These are phyloP conservation scores for Hortaea sp. DNA, from an alignment of 2,329 filamentous ascomycete genomes.

Conservation along the genomic window DNA sequence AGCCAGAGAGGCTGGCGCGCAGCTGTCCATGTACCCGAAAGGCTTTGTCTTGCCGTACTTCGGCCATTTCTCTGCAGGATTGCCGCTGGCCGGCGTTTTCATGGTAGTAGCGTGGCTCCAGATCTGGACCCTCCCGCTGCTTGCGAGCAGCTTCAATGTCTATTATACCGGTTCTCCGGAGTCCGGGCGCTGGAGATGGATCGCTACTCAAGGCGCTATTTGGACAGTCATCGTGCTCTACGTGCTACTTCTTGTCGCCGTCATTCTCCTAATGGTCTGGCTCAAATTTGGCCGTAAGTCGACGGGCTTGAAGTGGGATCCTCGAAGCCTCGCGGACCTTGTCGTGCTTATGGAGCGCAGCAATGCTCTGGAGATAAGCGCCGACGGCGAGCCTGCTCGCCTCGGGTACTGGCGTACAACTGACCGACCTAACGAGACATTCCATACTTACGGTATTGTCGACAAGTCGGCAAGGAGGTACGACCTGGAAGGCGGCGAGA, in stretches of 20 bases:
- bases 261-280: conserved; percentile 50
- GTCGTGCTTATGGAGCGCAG: conserved; percentile 68
- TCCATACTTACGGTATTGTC: conserved; percentile 68
- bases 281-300: conserved; percentile 43
- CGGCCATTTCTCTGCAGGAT: conserved; percentile 57
- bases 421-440: conserved; percentile 54
- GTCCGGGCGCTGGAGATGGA: conserved; percentile 63
- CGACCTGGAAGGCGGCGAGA: conserved; percentile 39
- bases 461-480: conserved; percentile 43
- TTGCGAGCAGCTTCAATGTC: conserved; percentile 65
- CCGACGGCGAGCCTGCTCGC: conserved; percentile 42
- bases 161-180: conserved; percentile 51
- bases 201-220: conserved; percentile 63
- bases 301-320: conserved; percentile 79
- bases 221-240: conserved; percentile 74
- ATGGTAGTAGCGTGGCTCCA: conserved; percentile 64
- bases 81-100: conserved; percentile 55
- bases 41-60: conserved; percentile 60
- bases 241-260: conserved; percentile 50
- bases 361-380: conserved; percentile 55
- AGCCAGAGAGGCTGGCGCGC: conserved; percentile 55
- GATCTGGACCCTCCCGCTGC: conserved; percentile 70
- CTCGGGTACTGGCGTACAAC: conserved; percentile 81
- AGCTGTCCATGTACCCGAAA: conserved; percentile 49
- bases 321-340: conserved; percentile 70